These are phyloP conservation scores for Amniculicola lignicola DNA, from an alignment of 495 filamentous ascomycete species.

Conservation along the genomic window DNA sequence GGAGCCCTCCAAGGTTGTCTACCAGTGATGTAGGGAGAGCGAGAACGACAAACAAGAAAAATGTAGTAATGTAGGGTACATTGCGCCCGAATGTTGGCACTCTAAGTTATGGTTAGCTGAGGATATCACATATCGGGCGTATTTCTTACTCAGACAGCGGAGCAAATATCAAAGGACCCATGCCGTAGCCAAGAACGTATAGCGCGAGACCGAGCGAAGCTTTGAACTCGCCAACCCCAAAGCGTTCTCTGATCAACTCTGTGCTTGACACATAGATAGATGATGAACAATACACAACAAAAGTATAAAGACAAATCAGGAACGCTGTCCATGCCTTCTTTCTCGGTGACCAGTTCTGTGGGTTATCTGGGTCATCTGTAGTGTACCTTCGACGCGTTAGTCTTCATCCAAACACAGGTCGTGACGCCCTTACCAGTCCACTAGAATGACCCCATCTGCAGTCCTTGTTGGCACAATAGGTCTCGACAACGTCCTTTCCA, in stretches of 20 bases:
- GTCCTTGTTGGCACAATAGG: conserved; percentile 18
- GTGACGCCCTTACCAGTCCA: too few species aligned
- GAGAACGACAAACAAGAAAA: conserved; percentile 37
- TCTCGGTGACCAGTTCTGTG: conserved; percentile 52
- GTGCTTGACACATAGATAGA: conserved; percentile 35
- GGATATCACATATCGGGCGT: too few species aligned
- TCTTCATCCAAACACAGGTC: too few species aligned
- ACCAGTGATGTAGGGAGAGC: conserved; percentile 34
- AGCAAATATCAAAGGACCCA: conserved; percentile 41
- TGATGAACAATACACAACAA: conserved; percentile 34
- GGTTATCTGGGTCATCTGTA: conserved; percentile 53
- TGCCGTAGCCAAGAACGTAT: conserved; percentile 42
- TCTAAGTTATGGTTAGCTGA: too few species aligned
- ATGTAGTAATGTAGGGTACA: conserved; percentile 37
- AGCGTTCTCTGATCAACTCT: conserved; percentile 29
- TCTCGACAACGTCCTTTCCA: conserved; percentile 18
- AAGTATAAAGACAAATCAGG: conserved; percentile 40
- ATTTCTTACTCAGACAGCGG: conserved; percentile 20
- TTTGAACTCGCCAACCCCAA: conserved; percentile 36
- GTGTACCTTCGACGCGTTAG: too few species aligned
- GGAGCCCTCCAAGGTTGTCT: conserved; percentile 37
- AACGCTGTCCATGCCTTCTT: conserved; percentile 41
- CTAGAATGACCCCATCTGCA: conserved; percentile 40
- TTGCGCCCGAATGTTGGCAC: conserved; percentile 40
- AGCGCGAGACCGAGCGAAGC: conserved; percentile 42